Evolutionary conservation across 1,139 yeast species (phyloP).

Genomic region (Lodderomyces jiufengensis): DNA sequence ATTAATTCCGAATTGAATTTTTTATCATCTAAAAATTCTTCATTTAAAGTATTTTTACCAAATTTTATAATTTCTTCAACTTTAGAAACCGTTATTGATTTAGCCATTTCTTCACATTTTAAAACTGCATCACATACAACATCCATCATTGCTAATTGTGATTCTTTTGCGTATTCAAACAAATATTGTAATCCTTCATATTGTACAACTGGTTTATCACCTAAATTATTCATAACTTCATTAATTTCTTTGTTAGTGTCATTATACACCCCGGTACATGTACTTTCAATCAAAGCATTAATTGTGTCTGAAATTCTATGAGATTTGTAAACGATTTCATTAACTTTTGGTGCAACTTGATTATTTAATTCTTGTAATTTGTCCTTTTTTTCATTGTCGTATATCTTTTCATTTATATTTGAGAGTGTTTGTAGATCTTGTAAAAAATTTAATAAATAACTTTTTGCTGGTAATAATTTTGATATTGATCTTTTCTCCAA

Average conservation of each 20-base stretch:
- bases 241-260: conserved; percentile 54
- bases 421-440: conserved; percentile 64
- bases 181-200: conserved; percentile 64
- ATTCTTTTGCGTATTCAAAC: conserved; percentile 65
- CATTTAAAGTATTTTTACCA: conserved; percentile 63
- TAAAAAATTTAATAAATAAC: conserved; percentile 66
- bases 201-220: conserved; percentile 51
- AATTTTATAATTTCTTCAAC: conserved; percentile 62
- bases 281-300: conserved; percentile 58
- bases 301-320: conserved; percentile 56
- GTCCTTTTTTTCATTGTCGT: conserved; percentile 42
- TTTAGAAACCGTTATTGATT: conserved; percentile 50
- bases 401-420: conserved; percentile 55
- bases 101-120: conserved; percentile 66
- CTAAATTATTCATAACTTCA: conserved; percentile 52
- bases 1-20: conserved; percentile 74
- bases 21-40: conserved; percentile 59
- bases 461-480: conserved; percentile 89
- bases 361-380: conserved; percentile 45
- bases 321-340: conserved; percentile 50
- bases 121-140: conserved; percentile 62
- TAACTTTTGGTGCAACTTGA: conserved; percentile 62
- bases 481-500: conserved; percentile 87
- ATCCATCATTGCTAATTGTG: conserved; percentile 66
- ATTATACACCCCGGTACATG: conserved; percentile 58